Base-by-base conservation (phyloP, 768 basidiomycete species). In the Termitomyces sp. region DNA sequence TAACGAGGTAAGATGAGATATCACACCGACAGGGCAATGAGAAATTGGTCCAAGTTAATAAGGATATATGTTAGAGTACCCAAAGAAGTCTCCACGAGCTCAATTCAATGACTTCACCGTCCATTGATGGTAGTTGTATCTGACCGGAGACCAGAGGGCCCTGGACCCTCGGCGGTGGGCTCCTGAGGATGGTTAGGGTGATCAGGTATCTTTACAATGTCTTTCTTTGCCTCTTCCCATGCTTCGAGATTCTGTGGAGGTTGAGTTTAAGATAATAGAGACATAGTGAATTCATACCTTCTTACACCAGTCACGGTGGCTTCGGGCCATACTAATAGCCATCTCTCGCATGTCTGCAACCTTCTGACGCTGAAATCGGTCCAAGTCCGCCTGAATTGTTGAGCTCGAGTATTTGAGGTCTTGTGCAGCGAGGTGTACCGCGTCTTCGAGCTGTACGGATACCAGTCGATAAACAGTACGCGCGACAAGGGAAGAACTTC, bases 331-430 rank as follows among this genome's bases (percentile, higher is more conserved):
- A 63, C 82, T 83, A 59, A 98, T 91, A 39, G 88, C 76, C 94
- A 99, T 94, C 69, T 96, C 92, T 37, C 94, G 77, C 62, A 98
- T 63, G 74, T 99, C 97, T 7, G 94, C 93, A 3, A 99, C 97
- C 69, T 99, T 99, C 76, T 98, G 97, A 23, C 97, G 83, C 69
- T 99, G 97, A 73, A 99, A 99, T 49, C 97, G 84, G 73, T 99
- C 97, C 61, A 99, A 76, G 73, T 99, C 97, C 16, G 93, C 92
- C 70, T 99, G 97, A 52, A 99, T 94, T 21, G 95, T 98, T 43
- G 88, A 90, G 63, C 91, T 94, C 0, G 96, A 91, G 71, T 96
- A 98, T 67, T 98, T 96, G 44, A 99, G 79, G 71, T 99, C 97
- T 66, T 93, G 91, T 1, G 90, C 91, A 4, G 93, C 83, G 30